Base-by-base conservation (phyloP, 768 basidiomycete species). In the Boletellus ananiceps region DNA sequence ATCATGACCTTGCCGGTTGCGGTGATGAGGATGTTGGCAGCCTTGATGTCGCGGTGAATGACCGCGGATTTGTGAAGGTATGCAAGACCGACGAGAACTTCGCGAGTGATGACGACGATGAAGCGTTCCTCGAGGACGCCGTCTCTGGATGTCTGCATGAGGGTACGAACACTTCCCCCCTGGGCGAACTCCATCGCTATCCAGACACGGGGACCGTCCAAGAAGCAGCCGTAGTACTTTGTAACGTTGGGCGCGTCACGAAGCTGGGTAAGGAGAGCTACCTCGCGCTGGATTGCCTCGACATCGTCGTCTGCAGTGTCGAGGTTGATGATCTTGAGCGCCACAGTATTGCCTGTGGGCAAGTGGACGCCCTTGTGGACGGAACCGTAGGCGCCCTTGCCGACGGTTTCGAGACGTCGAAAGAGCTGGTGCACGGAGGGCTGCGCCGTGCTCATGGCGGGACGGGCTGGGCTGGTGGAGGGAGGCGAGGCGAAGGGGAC, bases 171-270 rank as follows among this genome's bases (percentile, higher is more conserved):
- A 63, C 91, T 94, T 7, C 96, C 96, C 5, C 95, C 95, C 55
- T 93, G 85, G 8, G 96, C 96, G 59, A 85, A 84, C 66, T 99
- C 96, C 96, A 99, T 99, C 33, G 86, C 91, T 58, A 99, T 98
- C 94, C 96, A 99, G 9, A 99, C 92, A 42, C 91, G 88, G 25
- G 93, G 89, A 0, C 93, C 94, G 63, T 95, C 88, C 64, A 96
- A 79, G 70, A 89, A 86, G 71, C 93, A 96, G n/a, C 93, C 95
- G 69, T 85, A 96, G 73, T 99, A 99, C 60, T 90, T 81, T 19
- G 90, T 97, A 61, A 96, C 82, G 63, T 94, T 94, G 25, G 89
- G 85, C 0, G 88, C 89, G 50, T 92, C 91, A 18, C 91, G 77
- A 29, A 98, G 79, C 63, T 95, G 93, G 39, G 87, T 84, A 16